Percentiles rank a stretch among this genome's conserved stretches.
Conservation (phyloP, 192 early-diverging fungal species). For the Spinellus fusiger region DNA sequence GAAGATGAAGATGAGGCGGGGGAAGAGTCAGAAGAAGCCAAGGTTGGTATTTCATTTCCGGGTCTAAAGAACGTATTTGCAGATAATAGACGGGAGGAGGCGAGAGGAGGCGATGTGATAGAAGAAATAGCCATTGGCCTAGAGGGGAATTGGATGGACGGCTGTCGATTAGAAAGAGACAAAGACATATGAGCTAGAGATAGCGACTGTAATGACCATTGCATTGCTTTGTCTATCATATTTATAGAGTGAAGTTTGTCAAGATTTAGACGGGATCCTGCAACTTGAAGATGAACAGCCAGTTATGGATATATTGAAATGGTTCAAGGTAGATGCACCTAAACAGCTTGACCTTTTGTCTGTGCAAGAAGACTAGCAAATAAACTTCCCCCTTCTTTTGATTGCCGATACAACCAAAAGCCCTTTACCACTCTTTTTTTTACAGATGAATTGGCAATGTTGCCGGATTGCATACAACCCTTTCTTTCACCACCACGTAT, state of each 20-base stretch:
- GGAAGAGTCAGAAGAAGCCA: not conserved
- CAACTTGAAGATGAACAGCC: not conserved
- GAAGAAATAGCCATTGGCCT: conserved; percentile 34
- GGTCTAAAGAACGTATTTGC: not conserved
- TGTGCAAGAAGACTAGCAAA: conserved; percentile 2
- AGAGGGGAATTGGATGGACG: conserved; percentile 5
- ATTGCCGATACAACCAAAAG: conserved; percentile 7
- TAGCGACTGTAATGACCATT: too few species aligned
- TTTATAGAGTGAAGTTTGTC: not conserved
- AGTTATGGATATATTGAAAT: conserved; percentile 2
- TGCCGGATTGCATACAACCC: conserved; percentile 8
- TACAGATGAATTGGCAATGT: conserved; percentile 6
- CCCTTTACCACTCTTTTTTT: not conserved
- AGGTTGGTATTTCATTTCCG: not conserved
- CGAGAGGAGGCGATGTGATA: conserved; percentile 20
- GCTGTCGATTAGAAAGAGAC: not conserved
- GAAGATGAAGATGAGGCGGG: not conserved
- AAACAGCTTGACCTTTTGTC: conserved; percentile 1
- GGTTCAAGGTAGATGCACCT: not conserved
- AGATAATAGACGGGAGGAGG: not conserved
- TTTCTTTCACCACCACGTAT: too few species aligned
- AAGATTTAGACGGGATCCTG: conserved; percentile 1
- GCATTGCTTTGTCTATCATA: not conserved
- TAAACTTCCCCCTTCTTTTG: not conserved
- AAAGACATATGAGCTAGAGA: not conserved